Base-by-base conservation (phyloP, 495 filamentous ascomycete genomes). In the Beverwykella pulmonaria region DNA sequence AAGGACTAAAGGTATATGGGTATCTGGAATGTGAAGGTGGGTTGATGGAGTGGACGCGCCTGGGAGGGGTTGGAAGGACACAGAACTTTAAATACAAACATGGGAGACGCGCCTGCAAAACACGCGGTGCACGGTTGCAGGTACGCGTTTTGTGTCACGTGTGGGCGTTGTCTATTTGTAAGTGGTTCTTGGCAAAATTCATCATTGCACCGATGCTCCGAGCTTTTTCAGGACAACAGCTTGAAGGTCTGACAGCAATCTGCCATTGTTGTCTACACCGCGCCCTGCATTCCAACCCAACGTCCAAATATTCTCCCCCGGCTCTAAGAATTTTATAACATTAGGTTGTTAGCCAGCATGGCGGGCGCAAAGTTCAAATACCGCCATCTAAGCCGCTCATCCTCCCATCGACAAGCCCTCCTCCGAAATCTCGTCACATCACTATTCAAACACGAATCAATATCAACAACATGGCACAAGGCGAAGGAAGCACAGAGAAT, bases 371-470 rank as follows among this genome's bases (percentile, higher is more conserved):
- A 83, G 63, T 81, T 87, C 70, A 92, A 90, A 82, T 94, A 95
- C 82, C 89, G 94, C 59, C 89, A 93, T 77, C 82, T 98, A 39
- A 84, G 84, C 78, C 92, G 93, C 72, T 84, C 80, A 36, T 94
- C 91, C 29, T 79, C 94, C 30, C 94, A 97, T 74, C 86, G 94
- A 74, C 86, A 93, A 79, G 93, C 94, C 59, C 86, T 98, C 66
- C 90, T 98, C 62, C 92, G 94, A 68, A 98, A 98, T 78, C 83
- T 98, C 48, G 92, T 98, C 73, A 96, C 92, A 63, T 93, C 92
- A n/a, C 89, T 98, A 60, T 86, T 98, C 81, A 82, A 89, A 73
- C 86, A 96, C 76, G 94, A 98, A 79, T 85, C 89, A 57, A 96
- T 98, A 81, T 86, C 86, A 52, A 98, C 94, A 26, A 96, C 94